A percentile compares a stretch with the other conserved stretches of the same genome.
These are phyloP conservation scores for Stereocaulon alpinum DNA, from an alignment of 495 filamentous ascomycete genomes.

Conservation along the genomic window DNA sequence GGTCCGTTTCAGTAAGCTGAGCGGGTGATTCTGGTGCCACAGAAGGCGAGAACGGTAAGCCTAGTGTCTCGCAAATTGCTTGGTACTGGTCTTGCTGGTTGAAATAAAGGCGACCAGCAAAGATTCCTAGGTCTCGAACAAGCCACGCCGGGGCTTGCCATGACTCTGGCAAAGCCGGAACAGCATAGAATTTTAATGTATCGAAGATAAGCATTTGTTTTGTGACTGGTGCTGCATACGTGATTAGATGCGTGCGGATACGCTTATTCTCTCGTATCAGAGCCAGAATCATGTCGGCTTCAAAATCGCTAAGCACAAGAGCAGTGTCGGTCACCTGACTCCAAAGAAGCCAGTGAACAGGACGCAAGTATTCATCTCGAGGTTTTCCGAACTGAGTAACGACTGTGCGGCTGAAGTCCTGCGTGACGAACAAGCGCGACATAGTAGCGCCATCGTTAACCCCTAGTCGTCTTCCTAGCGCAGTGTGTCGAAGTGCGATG, in stretches of 20 bases:
- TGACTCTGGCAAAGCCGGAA: conserved; percentile 31
- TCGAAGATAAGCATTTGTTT: conserved; percentile 45
- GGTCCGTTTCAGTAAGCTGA: background rate
- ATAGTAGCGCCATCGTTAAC: conserved; percentile 19
- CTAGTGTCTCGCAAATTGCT: conserved; percentile 23
- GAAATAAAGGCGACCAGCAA: conserved; percentile 47
- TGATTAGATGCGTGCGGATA: conserved; percentile 31
- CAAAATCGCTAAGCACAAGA: conserved; percentile 44
- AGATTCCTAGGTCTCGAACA: conserved; percentile 39
- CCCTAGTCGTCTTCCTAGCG: conserved; percentile 29
- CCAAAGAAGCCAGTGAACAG: conserved; percentile 42
- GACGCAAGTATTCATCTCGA: conserved; percentile 23
- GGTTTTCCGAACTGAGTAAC: background rate
- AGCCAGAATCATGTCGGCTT: conserved; percentile 41
- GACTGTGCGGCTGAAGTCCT: conserved; percentile 11
- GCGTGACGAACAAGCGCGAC: conserved; percentile 26
- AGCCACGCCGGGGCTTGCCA: conserved; percentile 12
- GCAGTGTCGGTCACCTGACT: conserved; percentile 28
- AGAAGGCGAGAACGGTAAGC: conserved; percentile 4
- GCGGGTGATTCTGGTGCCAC: background rate
- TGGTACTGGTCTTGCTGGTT: conserved; percentile 31
- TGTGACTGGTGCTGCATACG: conserved; percentile 45
- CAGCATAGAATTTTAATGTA: conserved; percentile 34
- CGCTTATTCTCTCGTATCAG: conserved; percentile 23
- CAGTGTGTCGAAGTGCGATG: conserved; percentile 25